phyloP scores from a whole-genome alignment of 805 yeast genomes.

The Debaryomyces hansenii region DNA sequence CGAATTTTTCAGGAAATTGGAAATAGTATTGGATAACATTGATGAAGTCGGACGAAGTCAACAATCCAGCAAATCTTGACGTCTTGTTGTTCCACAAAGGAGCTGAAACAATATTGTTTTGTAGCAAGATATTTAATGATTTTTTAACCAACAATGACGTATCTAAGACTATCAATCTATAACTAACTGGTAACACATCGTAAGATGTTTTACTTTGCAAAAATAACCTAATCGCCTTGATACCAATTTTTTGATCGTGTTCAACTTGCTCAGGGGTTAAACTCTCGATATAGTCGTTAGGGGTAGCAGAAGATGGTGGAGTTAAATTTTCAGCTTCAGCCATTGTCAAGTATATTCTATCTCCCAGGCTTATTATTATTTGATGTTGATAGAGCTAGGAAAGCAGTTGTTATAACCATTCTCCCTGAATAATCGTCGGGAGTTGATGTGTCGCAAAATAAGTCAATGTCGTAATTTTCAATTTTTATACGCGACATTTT shows the following conservation, averaged over 20 bases:
- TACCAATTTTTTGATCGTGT: conserved; percentile 70
- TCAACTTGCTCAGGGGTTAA: conserved; percentile 43
- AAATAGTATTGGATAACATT: conserved; percentile 94
- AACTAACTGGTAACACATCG: conserved; percentile 94
- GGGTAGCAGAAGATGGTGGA: conserved; percentile 29
- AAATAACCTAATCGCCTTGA: conserved; percentile 79
- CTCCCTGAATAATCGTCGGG: too few relatives aligned
- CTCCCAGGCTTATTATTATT: not conserved
- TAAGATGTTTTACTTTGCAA: conserved; percentile 89
- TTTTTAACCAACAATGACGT: conserved; percentile 88
- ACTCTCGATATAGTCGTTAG: conserved; percentile 44
- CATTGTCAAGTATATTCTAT: conserved; percentile 9
- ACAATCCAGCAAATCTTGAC: conserved; percentile 88
- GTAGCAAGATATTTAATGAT: conserved; percentile 83
- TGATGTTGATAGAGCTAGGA: too few relatives aligned
- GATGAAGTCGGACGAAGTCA: conserved; percentile 89
- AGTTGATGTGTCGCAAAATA: too few relatives aligned
- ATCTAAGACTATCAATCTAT: conserved; percentile 88
- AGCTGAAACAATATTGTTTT: conserved; percentile 93
- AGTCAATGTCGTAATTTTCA: not conserved
- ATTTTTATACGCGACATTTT: not conserved
- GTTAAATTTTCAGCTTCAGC: conserved; percentile 15
- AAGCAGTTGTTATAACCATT: too few relatives aligned
- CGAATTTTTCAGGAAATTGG: conserved; percentile 84
- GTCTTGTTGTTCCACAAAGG: conserved; percentile 93